phyloP scores from a whole-genome alignment of 2,329 filamentous ascomycete genomes.

The Penicillium sp. region DNA sequence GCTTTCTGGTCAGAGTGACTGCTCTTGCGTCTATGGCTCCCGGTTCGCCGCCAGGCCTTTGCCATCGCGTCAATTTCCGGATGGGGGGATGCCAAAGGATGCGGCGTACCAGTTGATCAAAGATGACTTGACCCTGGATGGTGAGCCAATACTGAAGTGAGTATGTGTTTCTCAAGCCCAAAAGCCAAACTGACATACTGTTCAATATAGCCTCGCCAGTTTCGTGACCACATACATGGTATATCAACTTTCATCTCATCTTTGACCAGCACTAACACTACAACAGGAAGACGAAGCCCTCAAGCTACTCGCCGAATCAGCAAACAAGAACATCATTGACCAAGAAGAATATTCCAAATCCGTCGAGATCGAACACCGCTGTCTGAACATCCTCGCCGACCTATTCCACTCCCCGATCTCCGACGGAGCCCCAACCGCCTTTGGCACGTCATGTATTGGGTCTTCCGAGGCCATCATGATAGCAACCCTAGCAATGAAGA shows the following conservation, averaged over 20 bases:
- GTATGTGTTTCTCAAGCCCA: slow-evolving; percentile 24
- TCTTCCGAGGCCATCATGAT: slow-evolving; percentile 70
- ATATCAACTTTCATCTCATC: neutral
- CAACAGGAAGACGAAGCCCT: slow-evolving; percentile 58
- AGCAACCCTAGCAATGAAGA: slow-evolving; percentile 70
- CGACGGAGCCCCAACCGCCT: slow-evolving; percentile 54
- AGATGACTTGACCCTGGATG: slow-evolving; percentile 63
- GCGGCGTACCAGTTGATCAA: slow-evolving; percentile 64
- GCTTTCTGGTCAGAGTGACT: neutral
- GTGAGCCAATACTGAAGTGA: slow-evolving; percentile 66
- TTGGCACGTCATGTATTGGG: slow-evolving; percentile 68
- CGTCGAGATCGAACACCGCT: slow-evolving; percentile 62
- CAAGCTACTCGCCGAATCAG: slow-evolving; percentile 64
- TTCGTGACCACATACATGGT: slow-evolving; percentile 70
- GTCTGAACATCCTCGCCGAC: slow-evolving; percentile 65
- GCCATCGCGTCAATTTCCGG: slow-evolving; percentile 43
- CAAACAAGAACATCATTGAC: slow-evolving; percentile 70
- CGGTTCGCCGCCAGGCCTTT: slow-evolving; percentile 6
- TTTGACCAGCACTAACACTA: neutral
- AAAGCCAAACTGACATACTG: neutral
- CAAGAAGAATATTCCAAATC: slow-evolving; percentile 63
- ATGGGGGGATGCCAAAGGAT: slow-evolving; percentile 78
- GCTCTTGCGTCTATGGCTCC: slow-evolving; percentile 11
- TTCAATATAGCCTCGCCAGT: slow-evolving; percentile 33
- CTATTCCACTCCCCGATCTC: slow-evolving; percentile 61